Percentiles rank a stretch among this genome's conserved stretches.
phyloP scores from a whole-genome alignment of 2,329 filamentous ascomycete genomes.

The Diaporthe aspalathi region DNA sequence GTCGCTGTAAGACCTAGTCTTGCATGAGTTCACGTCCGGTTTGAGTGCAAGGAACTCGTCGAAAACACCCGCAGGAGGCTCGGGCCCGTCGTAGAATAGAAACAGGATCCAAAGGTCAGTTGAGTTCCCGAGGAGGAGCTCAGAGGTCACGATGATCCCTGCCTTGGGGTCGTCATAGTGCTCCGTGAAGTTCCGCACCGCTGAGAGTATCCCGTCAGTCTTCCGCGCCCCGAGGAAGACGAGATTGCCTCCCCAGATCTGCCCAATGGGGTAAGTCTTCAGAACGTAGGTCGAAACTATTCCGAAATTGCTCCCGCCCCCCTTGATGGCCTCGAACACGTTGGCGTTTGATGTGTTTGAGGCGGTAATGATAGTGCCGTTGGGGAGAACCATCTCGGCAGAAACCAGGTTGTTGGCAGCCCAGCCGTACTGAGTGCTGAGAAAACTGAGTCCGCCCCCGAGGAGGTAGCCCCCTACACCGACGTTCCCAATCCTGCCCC shows the following conservation, averaged over 20 bases:
- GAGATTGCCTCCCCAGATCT: slow-evolving; percentile 58
- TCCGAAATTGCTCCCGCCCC: slow-evolving; percentile 68
- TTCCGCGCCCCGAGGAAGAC: slow-evolving; percentile 49
- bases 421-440: slow-evolving; percentile 63
- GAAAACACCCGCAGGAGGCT: slow-evolving; percentile 64
- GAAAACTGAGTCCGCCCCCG: slow-evolving; percentile 64
- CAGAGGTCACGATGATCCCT: slow-evolving; percentile 67
- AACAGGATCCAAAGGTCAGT: slow-evolving; percentile 70
- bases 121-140: slow-evolving; percentile 55
- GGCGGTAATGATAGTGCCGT: slow-evolving; percentile 60
- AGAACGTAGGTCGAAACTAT: slow-evolving; percentile 60
- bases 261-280: slow-evolving; percentile 53
- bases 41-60: slow-evolving; percentile 64
- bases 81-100: slow-evolving; percentile 70
- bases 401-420: slow-evolving; percentile 61
- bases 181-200: slow-evolving; percentile 63
- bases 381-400: slow-evolving; percentile 64
- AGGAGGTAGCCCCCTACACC: slow-evolving; percentile 62
- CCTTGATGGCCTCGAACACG: slow-evolving; percentile 64
- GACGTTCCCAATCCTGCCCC: slow-evolving; percentile 59
- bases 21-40: slow-evolving; percentile 52
- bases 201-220: slow-evolving; percentile 48
- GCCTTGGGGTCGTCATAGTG: slow-evolving; percentile 70
- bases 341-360: slow-evolving; percentile 56
- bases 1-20: slow-evolving; percentile 44